Base-by-base conservation (phyloP, 202 grass and related monocot species). In the Digitaria exilis region DNA sequence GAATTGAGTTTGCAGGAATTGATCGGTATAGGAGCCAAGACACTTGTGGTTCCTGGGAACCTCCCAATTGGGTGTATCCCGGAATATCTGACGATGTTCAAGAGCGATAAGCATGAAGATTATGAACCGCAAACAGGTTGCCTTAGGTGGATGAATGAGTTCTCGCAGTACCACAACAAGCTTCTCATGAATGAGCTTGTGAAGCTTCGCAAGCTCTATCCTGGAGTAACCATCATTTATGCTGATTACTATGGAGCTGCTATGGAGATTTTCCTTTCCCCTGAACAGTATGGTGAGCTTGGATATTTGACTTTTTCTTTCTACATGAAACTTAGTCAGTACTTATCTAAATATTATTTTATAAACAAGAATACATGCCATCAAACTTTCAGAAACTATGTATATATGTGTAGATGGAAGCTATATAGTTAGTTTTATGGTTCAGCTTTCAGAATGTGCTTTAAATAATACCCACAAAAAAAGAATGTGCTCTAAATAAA, bases 61-160 rank as follows among this genome's bases (percentile, higher is more conserved):
- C 86, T 90, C 49, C 88, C 93, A 5, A 90, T 96, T 19, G 93
- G 93, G 32, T 96, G 93, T 32, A 3, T 88, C 34, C 82, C 93
- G 7, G 21, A 19, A 9, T 96, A 92, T 29, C 72, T 96, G n/a
- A 80, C 80, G 31, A 41, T 79, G 6, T 92, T 84, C 58, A 75
- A 65, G 69, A 96, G 82, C n/a, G 11, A 76, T n/a, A 89, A 82
- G 6, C 45, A 65, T 32, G 85, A 89, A 76, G 85, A 95, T 63
- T 95, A 96, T 22, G 85, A 92, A 5, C 44, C 76, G 73, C 75
- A 84, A 17, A 92, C 82, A 30, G 93, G 93, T 59, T 90, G 93
- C 84, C 75, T 92, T 35, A 82, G 69, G 51, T 81, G 88, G 79
- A 65, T 92, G 51, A 96, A 96, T 2, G 79, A 92, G 71, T 96